Percentiles rank a stretch among this genome's conserved stretches.
Conservation (phyloP, 768 basidiomycete genomes). For the Mycena maculata region DNA sequence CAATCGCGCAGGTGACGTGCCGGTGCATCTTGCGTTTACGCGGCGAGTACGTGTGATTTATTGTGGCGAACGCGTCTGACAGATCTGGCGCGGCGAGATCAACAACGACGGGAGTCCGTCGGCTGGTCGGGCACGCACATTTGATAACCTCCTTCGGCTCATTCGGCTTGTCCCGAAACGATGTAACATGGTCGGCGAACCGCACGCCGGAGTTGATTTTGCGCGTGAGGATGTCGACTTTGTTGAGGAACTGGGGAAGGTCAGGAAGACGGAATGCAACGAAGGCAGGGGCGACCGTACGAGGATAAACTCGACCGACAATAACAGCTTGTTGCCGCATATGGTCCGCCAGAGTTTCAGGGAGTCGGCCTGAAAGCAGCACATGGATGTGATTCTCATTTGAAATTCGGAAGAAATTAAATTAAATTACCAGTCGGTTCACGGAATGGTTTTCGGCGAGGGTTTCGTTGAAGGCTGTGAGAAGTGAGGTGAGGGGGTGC, state of each 20-base stretch:
- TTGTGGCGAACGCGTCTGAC: conserved; percentile 59
- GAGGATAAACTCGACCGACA: conserved; percentile 64
- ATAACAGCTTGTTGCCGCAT: conserved; percentile 68
- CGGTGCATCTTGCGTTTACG: conserved; percentile 61
- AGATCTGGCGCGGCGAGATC: conserved; percentile 54
- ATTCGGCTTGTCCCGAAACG: conserved; percentile 65
- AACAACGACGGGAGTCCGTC: neutral
- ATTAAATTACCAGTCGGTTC: conserved; percentile 70
- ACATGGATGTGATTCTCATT: conserved; percentile 3
- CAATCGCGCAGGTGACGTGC: conserved; percentile 69
- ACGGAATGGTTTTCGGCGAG: conserved; percentile 67
- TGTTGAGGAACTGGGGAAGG: conserved; percentile 63
- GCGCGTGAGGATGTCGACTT: conserved; percentile 67
- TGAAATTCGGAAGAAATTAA: neutral
- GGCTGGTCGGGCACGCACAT: conserved; percentile 53
- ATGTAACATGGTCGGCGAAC: conserved; percentile 67
- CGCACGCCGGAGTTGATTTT: conserved; percentile 64
- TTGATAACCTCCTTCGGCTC: conserved; percentile 61
- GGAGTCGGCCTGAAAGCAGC: conserved; percentile 59
- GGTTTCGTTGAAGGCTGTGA: conserved; percentile 68
- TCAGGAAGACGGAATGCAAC: neutral
- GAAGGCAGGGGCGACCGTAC: neutral
- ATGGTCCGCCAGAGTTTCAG: conserved; percentile 70
- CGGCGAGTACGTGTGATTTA: conserved; percentile 63
- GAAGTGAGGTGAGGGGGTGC: neutral